phyloP scores from a whole-genome alignment of 768 basidiomycete species.

The Rhodotorula sphaerocarpa region DNA sequence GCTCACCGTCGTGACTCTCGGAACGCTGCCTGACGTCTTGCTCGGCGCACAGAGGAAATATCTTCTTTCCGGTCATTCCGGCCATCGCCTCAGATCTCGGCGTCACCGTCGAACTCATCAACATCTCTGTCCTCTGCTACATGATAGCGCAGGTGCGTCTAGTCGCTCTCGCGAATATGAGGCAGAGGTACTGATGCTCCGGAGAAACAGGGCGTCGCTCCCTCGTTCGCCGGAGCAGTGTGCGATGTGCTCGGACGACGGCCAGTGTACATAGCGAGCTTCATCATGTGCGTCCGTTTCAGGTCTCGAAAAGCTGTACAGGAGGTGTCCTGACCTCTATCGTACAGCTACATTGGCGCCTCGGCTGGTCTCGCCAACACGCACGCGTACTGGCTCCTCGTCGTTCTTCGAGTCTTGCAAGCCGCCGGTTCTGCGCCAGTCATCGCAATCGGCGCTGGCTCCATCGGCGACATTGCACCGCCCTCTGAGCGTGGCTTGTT shows the following conservation, averaged over 20 bases:
- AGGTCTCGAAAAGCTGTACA: background rate
- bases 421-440: conserved; percentile 21
- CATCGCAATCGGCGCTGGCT: conserved; percentile 28
- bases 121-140: conserved; percentile 26
- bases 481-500: conserved; percentile 20
- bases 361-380: conserved; percentile 33
- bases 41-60: conserved; percentile 25
- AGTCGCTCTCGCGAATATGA: too few relatives aligned
- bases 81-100: conserved; percentile 18
- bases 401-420: conserved; percentile 19
- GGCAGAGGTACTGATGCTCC: too few relatives aligned
- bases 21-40: too few relatives aligned
- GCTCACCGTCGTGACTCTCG: too few relatives aligned
- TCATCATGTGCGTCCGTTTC: conserved; percentile 19
- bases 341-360: conserved; percentile 29
- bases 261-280: conserved; percentile 18
- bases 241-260: conserved; percentile 29
- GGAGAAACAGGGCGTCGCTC: conserved; percentile 22
- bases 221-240: conserved; percentile 25
- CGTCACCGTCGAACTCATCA: conserved; percentile 10
- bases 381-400: conserved; percentile 13
- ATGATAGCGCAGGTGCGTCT: conserved; percentile 10
- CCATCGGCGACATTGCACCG: conserved; percentile 30
- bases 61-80: conserved; percentile 32
- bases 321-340: background rate